phyloP scores from a whole-genome alignment of 2,329 filamentous ascomycete genomes.

The Sporothrix variecibatus region DNA sequence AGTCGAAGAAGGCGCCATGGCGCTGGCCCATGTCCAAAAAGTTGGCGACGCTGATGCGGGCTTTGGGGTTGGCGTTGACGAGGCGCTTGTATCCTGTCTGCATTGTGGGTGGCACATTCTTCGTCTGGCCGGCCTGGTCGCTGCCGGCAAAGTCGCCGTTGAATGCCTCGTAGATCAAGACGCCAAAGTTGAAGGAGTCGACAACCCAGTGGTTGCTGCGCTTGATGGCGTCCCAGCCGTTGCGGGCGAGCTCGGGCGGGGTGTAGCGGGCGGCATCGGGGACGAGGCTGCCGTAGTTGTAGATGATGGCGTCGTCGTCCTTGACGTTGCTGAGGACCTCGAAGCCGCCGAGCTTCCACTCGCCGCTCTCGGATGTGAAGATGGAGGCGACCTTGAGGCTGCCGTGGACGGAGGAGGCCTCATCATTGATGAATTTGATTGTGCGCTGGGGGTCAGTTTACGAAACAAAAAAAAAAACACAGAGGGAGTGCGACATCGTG shows the following conservation, averaged over 20 bases:
- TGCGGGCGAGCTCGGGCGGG: slow-evolving; percentile 80
- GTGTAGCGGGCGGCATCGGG: slow-evolving; percentile 84
- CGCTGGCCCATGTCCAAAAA: slow-evolving; percentile 89
- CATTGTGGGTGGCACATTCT: slow-evolving; percentile 83
- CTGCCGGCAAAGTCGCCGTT: slow-evolving; percentile 76
- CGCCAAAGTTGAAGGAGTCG: slow-evolving; percentile 85
- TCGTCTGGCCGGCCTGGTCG: slow-evolving; percentile 83
- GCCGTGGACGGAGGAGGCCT: slow-evolving; percentile 89
- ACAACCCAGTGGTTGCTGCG: slow-evolving; percentile 76
- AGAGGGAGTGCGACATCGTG: neutral
- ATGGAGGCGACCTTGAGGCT: slow-evolving; percentile 82
- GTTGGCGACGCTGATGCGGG: slow-evolving; percentile 77
- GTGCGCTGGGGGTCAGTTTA: slow-evolving; percentile 62
- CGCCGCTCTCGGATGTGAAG: slow-evolving; percentile 92
- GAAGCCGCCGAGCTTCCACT: slow-evolving; percentile 96
- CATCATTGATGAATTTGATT: slow-evolving; percentile 92
- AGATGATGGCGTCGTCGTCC: slow-evolving; percentile 91
- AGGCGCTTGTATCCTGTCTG: slow-evolving; percentile 88
- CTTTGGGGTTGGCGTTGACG: slow-evolving; percentile 84
- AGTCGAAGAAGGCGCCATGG: slow-evolving; percentile 86
- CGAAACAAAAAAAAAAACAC: neutral
- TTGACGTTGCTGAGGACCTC: slow-evolving; percentile 94
- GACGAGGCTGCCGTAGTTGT: slow-evolving; percentile 85
- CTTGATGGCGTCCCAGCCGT: slow-evolving; percentile 91
- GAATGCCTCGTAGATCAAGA: slow-evolving; percentile 85